phyloP scores from a whole-genome alignment of 345 rosid genomes.

The thale cress (Arabidopsis thaliana) region DNA sequence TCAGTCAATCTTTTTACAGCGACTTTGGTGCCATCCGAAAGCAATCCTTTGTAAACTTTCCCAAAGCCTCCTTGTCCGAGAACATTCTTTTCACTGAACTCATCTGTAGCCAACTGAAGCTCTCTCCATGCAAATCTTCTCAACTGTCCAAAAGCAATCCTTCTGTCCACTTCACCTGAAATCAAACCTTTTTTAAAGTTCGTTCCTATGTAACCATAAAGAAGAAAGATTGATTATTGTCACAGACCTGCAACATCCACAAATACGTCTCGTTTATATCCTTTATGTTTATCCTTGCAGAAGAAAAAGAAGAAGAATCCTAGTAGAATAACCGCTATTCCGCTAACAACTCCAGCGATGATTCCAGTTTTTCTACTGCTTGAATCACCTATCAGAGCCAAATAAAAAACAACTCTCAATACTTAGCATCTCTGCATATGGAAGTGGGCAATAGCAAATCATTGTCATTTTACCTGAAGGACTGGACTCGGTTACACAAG shows the following conservation, averaged over 20 bases:
- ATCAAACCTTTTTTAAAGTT: background rate
- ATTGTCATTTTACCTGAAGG: constrained; percentile 61
- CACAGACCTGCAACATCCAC: constrained; percentile 89
- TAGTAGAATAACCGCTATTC: constrained; percentile 55
- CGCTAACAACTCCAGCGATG: constrained; percentile 76
- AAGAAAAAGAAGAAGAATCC: constrained; percentile 60
- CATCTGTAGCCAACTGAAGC: constrained; percentile 75
- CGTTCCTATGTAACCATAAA: constrained; percentile 3
- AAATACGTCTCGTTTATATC: constrained; percentile 73
- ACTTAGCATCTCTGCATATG: constrained; percentile 14
- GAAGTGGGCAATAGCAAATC: constrained; percentile 4
- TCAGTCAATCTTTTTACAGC: constrained; percentile 51
- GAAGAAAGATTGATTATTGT: background rate
- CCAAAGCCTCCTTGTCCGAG: constrained; percentile 56
- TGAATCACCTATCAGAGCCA: constrained; percentile 57
- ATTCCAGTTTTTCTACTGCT: constrained; percentile 65
- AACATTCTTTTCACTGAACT: constrained; percentile 50
- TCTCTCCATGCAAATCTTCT: constrained; percentile 98
- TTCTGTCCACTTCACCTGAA: constrained; percentile 93
- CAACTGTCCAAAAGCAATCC: constrained; percentile 95
- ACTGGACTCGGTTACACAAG: constrained; percentile 57
- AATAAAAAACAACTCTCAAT: background rate
- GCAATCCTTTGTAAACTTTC: constrained; percentile 51
- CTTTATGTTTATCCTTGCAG: constrained; percentile 68
- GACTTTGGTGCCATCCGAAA: constrained; percentile 45